Conservation (phyloP, 139 green algal species). For the Chlamydomonas applanata region DNA sequence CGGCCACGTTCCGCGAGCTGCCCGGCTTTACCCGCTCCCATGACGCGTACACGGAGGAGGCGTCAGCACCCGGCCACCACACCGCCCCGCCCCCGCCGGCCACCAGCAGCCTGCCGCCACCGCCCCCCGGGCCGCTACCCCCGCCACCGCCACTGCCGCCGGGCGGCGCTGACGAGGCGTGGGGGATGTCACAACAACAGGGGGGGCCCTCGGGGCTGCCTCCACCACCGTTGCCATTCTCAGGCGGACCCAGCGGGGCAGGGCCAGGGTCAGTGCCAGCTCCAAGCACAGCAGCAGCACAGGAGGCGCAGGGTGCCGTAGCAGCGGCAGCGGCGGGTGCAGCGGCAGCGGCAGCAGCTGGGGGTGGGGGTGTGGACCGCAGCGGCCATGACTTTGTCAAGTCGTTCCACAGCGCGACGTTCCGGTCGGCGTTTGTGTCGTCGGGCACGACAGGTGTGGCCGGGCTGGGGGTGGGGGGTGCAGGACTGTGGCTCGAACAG, state of each 20-base stretch:
- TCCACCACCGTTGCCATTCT: too few species aligned
- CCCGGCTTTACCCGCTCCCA: too few species aligned
- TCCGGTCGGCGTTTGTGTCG: slow-evolving; percentile 64
- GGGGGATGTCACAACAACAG: too few species aligned
- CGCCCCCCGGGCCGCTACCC: not conserved
- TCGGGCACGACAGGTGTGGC: slow-evolving; percentile 51
- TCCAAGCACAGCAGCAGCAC: slow-evolving; percentile 12
- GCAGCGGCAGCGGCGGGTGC: not conserved
- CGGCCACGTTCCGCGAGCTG: too few species aligned
- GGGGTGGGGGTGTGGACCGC: not conserved
- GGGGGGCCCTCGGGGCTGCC: too few species aligned
- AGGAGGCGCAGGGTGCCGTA: not conserved
- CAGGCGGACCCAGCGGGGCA: too few species aligned
- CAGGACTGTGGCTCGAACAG: too few species aligned
- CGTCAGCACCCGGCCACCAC: too few species aligned
- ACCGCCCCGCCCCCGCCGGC: too few species aligned
- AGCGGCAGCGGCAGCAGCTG: not conserved
- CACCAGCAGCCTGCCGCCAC: not conserved
- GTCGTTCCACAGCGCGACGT: slow-evolving; percentile 31
- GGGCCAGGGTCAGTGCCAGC: slow-evolving; percentile 18
- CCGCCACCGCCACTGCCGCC: not conserved
- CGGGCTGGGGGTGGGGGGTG: not conserved
- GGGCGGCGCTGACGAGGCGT: not conserved
- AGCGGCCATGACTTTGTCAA: slow-evolving; percentile 31
- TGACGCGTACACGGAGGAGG: too few species aligned